Conservation (phyloP, 768 basidiomycete species). For the Asterophora parasitica region DNA sequence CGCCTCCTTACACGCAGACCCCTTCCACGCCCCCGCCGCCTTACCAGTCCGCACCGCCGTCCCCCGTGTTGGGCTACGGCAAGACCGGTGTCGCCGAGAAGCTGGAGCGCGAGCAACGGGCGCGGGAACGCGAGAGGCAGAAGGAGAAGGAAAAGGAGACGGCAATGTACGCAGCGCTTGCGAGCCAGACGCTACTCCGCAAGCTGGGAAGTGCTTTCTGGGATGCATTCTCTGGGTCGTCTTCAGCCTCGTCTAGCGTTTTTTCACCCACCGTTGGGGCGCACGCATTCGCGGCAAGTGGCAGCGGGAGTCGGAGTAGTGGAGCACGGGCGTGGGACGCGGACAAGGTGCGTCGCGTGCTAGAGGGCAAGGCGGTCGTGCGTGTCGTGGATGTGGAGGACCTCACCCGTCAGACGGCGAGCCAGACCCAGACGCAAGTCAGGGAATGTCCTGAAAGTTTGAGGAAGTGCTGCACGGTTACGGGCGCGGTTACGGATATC, state of each 20-base stretch:
- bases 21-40: constrained; percentile 16
- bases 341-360: constrained; percentile 75
- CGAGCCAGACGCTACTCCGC: constrained; percentile 68
- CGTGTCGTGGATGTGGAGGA: constrained; percentile 74
- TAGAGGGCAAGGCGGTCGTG: constrained; percentile 81
- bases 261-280: constrained; percentile 11
- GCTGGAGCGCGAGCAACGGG: constrained; percentile 19
- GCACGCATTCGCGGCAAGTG: constrained; percentile 11
- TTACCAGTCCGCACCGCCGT: constrained; percentile 35
- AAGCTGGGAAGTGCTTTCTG: constrained; percentile 78
- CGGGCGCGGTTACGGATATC: constrained; percentile 33
- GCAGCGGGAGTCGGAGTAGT: background rate
- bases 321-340: constrained; percentile 48
- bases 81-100: constrained; percentile 27
- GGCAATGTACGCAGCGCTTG: constrained; percentile 67
- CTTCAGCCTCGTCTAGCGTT: too few species aligned
- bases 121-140: constrained; percentile 22
- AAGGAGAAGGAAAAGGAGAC: constrained; percentile 36
- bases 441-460: constrained; percentile 1
- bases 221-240: constrained; percentile 75
- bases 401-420: background rate
- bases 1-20: constrained; percentile 8
- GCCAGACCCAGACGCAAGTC: background rate
- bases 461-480: constrained; percentile 21
- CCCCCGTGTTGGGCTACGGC: constrained; percentile 28